Base-by-base conservation (phyloP, 129 eudicot species). In the Silybum marianum region DNA sequence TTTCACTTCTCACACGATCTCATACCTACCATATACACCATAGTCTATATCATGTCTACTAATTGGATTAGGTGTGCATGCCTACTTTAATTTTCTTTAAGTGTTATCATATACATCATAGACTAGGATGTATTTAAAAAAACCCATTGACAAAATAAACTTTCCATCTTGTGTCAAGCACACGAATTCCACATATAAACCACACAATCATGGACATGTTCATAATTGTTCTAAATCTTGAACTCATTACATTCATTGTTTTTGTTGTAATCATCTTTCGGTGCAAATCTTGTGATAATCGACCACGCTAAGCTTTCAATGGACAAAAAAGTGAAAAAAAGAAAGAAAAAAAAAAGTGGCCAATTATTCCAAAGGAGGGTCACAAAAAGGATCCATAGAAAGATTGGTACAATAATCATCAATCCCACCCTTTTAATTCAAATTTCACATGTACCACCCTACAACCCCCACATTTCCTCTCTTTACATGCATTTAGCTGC, bases 361-460 rank as follows among this genome's bases (percentile, higher is more conserved):
- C 76, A 88, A 84, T 86, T 85, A 91, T 88, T 85, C 81, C 79
- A 83, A 87, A 88, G 92, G 68, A 85, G 87, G 88, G 84, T 85
- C 28, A 51, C 65, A 44, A 69, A 69, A 82, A 88, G 77, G 87
- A 82, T 71, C 18, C 77, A 83, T 67, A 42, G 82, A 85, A 74
- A 82, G 78, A 73, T 67, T 79, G 83, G 81, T 80, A 77, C 86
- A 84, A 87, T 82, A 71, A 89, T 89, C 82, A 84, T 86, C 67
- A 70, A 73, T 62, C 82, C 69, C 80, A 90, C 87, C 85, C 87
- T 88, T 88, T 87, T 77, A 81, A 84, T 87, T 85, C 89, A 91
- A 93, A 83, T 78, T 48, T 71, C 79, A 83, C 81, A 76, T 58
- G 67, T 72, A 75, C 60, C 69, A 3, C 74, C 71, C 11, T 13